Evolutionary conservation across 208 protist genomes (phyloP).

Genomic region (Crithidia mellificae): DNA sequence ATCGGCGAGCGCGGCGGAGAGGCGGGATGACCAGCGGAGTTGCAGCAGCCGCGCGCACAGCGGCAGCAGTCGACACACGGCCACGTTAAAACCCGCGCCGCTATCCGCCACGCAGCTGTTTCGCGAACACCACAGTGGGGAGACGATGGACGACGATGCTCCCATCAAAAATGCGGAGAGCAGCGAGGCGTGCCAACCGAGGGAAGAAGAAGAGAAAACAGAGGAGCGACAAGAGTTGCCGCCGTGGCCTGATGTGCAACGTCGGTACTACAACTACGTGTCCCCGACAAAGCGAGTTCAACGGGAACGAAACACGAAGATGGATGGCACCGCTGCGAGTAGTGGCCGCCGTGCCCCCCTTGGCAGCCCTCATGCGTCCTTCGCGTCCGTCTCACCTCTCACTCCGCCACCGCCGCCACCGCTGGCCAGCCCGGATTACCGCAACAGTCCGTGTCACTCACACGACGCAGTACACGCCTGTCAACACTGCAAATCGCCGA

Average conservation of each 20-base stretch:
- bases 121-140: background rate
- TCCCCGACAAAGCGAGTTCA: background rate
- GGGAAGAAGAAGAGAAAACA: background rate
- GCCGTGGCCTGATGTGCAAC: background rate
- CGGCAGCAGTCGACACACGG: background rate
- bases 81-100: background rate
- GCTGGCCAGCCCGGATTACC: background rate
- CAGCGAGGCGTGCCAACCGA: too few relatives aligned
- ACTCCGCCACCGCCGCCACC: conserved; percentile 6
- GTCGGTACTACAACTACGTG: conserved; percentile 12
- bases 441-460: background rate
- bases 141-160: too few relatives aligned
- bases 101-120: background rate
- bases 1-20: background rate
- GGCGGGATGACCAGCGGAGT: background rate
- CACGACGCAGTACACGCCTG: background rate
- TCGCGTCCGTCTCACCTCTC: background rate
- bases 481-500: background rate
- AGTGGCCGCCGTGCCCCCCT: too few relatives aligned
- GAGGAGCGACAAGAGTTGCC: background rate
- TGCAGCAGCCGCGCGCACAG: background rate
- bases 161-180: too few relatives aligned
- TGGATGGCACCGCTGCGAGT: too few relatives aligned
- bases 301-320: background rate
- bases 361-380: background rate